phyloP scores from a whole-genome alignment of 495 filamentous ascomycete species.

The Neurospora tetrasperma region DNA sequence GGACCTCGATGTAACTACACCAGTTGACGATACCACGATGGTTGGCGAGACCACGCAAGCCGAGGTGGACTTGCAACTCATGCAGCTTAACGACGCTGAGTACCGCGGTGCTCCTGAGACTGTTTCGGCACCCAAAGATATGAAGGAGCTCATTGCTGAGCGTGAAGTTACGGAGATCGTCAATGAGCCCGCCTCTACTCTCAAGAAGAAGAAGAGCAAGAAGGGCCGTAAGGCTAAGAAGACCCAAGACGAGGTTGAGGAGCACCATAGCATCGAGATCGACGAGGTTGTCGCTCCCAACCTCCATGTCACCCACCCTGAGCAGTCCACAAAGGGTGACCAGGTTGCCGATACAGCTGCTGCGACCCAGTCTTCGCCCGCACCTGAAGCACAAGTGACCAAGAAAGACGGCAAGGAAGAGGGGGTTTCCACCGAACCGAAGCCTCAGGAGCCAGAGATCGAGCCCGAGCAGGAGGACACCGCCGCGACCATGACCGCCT shows the following conservation, averaged over 20 bases:
- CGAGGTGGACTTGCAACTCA: neutral
- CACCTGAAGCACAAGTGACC: neutral
- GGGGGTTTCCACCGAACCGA: neutral
- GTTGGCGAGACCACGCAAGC: neutral
- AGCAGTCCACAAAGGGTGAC: neutral
- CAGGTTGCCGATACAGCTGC: neutral
- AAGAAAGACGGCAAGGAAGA: neutral
- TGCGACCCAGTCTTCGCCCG: neutral
- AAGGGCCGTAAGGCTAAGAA: no score
- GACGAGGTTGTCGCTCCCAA: neutral
- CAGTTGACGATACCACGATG: neutral
- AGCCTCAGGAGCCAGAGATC: neutral
- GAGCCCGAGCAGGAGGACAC: neutral
- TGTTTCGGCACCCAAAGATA: neutral
- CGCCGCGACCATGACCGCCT: neutral
- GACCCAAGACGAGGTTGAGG: neutral
- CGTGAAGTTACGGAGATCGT: neutral
- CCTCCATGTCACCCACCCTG: neutral
- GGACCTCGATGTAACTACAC: neutral
- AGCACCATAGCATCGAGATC: neutral
- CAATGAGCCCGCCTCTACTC: neutral
- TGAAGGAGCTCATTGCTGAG: neutral
- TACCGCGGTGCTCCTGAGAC: neutral
- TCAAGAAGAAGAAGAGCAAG: neutral
- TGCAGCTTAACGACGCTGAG: neutral